Evolutionary conservation across 768 basidiomycete genomes (phyloP).

Genomic region (Macrolepiota dolichaula): DNA sequence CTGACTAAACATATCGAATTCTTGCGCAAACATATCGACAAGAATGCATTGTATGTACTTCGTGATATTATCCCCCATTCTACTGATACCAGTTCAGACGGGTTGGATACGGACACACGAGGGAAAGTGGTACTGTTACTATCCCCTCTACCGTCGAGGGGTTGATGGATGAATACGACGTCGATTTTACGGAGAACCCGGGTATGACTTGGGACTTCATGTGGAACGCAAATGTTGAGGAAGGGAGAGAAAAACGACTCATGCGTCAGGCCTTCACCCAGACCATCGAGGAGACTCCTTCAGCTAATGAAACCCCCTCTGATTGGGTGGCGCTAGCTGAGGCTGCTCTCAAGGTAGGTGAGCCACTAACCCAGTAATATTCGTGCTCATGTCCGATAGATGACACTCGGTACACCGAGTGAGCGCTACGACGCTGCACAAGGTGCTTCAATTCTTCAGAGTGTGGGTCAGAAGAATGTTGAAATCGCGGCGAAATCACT

Average conservation of each 20-base stretch:
- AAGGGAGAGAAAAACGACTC: slow-evolving; percentile 69
- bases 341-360: slow-evolving; percentile 63
- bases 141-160: slow-evolving; percentile 43
- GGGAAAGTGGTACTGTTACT: slow-evolving; percentile 26
- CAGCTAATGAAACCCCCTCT: slow-evolving; percentile 20
- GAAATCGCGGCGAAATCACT: slow-evolving; percentile 56
- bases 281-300: slow-evolving; percentile 36
- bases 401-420: slow-evolving; percentile 71
- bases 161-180: slow-evolving; percentile 44
- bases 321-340: slow-evolving; percentile 58
- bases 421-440: slow-evolving; percentile 63
- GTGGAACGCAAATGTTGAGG: slow-evolving; percentile 70
- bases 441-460: slow-evolving; percentile 55
- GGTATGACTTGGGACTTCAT: slow-evolving; percentile 67
- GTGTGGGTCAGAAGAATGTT: slow-evolving; percentile 53
- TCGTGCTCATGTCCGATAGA: slow-evolving; percentile 40
- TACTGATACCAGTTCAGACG: slow-evolving; percentile 40
- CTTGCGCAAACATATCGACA: slow-evolving; percentile 78
- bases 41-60: slow-evolving; percentile 76
- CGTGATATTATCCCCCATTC: not conserved
- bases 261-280: slow-evolving; percentile 53
- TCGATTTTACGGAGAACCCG: slow-evolving; percentile 39
- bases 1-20: slow-evolving; percentile 80
- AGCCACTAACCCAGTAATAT: not conserved
- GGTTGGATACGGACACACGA: slow-evolving; percentile 54